Evolutionary conservation across 2,329 filamentous ascomycete genomes (phyloP), one percentile per base, ranked within the genome.

Genomic region (Colletotrichum melonis): DNA sequence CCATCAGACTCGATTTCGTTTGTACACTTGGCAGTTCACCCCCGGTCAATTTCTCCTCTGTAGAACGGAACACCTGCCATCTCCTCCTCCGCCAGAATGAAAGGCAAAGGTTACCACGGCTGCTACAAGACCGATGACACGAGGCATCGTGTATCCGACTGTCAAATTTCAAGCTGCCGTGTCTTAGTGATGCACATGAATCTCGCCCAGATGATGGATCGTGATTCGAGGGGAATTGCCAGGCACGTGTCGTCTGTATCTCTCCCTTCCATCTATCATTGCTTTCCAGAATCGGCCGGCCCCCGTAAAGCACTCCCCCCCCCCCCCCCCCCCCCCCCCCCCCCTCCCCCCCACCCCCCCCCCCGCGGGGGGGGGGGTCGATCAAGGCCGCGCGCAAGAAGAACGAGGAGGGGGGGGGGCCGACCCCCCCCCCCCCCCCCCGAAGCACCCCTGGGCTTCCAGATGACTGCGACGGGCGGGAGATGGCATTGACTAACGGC

Each of bases 181-280:
- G 71, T 73, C 67, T 73, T 30, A 63, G 67, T 65, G 55, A 66
- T 35, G 56, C 67, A 62, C 26, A 62, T 57, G 28, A 52, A 62
- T 62, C 54, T 71, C 57, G 68, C 60, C 67, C 67, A 60, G 30
- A 24, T 52, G 49, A 46, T 62, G 35, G 30, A 30, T 52, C 56
- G 46, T 57, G 35, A 62, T 62, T 32, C 49, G 26, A 26, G 52
- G 30, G 7, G 63, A 35, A 32, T 16, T 56, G 3, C 42, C 28
- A 26, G 12, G 32, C 56, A 38, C 71, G 24, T 24, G 30, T 19
- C 46, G 16, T 32, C 19, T 28, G 46, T 35, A 4, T 14, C 58
- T 28, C 26, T 62, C 71, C 71, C 71, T 73, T 62, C 60, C 24
- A 24, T 71, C 59, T 64, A 62, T 66, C 28, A 69, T 71, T 73